Percentiles rank a stretch among this genome's conserved stretches.
These are phyloP conservation scores for Solanum medicagineum DNA, from an alignment of 257 asterid species.

Conservation along the genomic window DNA sequence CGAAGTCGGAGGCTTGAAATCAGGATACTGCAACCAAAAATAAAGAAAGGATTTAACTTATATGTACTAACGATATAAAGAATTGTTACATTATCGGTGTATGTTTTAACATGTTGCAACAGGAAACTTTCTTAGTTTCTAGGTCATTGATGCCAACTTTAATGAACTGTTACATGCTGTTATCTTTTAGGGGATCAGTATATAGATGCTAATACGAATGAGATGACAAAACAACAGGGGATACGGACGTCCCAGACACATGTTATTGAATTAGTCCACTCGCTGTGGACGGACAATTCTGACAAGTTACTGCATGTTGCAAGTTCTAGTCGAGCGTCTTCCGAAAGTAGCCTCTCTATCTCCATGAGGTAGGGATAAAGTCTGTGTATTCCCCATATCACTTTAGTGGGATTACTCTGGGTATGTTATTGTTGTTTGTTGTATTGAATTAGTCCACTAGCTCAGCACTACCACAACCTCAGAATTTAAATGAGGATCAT, in stretches of 20 bases:
- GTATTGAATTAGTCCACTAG: background rate
- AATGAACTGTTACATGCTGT: background rate
- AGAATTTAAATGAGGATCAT: background rate
- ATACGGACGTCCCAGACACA: background rate
- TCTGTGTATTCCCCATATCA: no score
- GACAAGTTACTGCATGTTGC: no score
- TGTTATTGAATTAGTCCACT: background rate
- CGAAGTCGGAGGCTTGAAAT: slow-evolving; percentile 84
- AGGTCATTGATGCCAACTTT: background rate
- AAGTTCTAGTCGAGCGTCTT: no score
- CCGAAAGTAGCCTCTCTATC: no score
- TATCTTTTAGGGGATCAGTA: background rate
- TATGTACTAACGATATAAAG: background rate
- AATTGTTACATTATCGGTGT: background rate
- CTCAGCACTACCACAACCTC: background rate
- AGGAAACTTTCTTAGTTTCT: background rate
- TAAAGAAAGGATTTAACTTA: background rate
- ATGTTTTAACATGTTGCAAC: background rate
- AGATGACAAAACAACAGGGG: background rate
- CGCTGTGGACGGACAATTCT: no score
- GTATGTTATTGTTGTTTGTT: no score
- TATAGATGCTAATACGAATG: background rate
- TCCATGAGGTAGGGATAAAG: no score
- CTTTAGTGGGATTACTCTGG: no score
- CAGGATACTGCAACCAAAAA: slow-evolving; percentile 63